Percentiles rank a stretch among this genome's conserved stretches.
Evolutionary conservation across 192 early-diverging fungal species (phyloP).

Genomic region (Thamnidium elegans): DNA sequence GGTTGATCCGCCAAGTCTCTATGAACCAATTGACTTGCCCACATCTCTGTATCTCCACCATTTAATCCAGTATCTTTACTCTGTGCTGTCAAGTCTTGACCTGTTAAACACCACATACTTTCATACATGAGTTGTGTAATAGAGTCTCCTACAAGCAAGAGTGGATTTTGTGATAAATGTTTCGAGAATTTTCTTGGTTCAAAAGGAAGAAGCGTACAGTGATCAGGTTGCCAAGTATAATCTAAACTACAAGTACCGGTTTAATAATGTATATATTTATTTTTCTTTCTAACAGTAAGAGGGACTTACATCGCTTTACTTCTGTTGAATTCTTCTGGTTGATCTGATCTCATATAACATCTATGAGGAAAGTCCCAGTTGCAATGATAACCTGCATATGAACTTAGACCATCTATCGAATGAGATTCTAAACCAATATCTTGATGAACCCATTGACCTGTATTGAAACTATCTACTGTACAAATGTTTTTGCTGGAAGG

Average conservation of each 20-base stretch:
- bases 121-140: constrained; percentile 34
- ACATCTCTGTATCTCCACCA: constrained; percentile 16
- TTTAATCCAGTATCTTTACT: constrained; percentile 11
- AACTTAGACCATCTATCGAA: constrained; percentile 10
- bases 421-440: constrained; percentile 4
- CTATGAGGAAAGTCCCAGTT: constrained; percentile 19
- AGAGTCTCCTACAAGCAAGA: constrained; percentile 38
- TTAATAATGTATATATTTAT: neutral
- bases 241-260: constrained; percentile 14
- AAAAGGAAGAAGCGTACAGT: constrained; percentile 23
- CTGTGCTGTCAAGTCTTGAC: constrained; percentile 15
- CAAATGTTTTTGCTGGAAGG: constrained; percentile 4
- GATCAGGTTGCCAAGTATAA: constrained; percentile 28
- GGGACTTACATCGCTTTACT: constrained; percentile 25
- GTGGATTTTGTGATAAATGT: constrained; percentile 30
- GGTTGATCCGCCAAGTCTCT: neutral
- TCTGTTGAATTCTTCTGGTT: constrained; percentile 21
- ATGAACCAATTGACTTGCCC: constrained; percentile 19
- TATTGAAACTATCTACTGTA: constrained; percentile 23
- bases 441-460: constrained; percentile 24
- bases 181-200: constrained; percentile 17
- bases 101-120: constrained; percentile 30
- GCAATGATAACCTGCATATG: constrained; percentile 20
- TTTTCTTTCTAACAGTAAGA: neutral
- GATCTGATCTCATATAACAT: constrained; percentile 21